These are phyloP conservation scores for Agroathelia rolfsii DNA, from an alignment of 1,284 basidiomycete genomes.

Conservation along the genomic window DNA sequence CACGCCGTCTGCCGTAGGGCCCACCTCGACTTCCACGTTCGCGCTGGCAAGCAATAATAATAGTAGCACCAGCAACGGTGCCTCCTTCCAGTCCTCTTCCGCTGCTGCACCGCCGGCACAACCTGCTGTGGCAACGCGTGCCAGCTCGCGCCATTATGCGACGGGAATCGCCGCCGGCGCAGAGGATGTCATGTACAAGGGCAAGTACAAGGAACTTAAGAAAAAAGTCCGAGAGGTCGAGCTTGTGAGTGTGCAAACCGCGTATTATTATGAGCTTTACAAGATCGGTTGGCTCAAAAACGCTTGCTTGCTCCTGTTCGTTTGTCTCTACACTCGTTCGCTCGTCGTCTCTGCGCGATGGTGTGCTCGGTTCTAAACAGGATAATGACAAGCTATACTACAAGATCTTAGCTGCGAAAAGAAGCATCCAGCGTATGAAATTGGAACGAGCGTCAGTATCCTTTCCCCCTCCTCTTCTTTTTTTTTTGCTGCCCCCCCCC, in stretches of 20 bases:
- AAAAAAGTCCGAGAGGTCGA: conserved; percentile 86
- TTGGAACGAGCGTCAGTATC: conserved; percentile 78
- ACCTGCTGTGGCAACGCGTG: background rate
- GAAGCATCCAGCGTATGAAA: conserved; percentile 81
- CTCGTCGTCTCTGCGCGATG: conserved; percentile 1
- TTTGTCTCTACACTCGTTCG: conserved; percentile 9
- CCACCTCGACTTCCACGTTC: no score
- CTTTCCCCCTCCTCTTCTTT: conserved; percentile 14
- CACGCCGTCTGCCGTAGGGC: no score
- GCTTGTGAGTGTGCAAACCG: conserved; percentile 59
- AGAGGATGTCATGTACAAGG: conserved; percentile 82
- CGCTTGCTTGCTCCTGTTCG: conserved; percentile 13
- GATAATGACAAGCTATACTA: conserved; percentile 83
- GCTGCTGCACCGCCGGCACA: no score
- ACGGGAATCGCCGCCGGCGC: conserved; percentile 67
- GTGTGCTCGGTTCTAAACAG: conserved; percentile 25
- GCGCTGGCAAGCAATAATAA: no score
- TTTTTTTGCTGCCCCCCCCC: conserved; percentile 11
- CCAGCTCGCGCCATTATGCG: conserved; percentile 20
- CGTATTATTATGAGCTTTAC: conserved; percentile 5
- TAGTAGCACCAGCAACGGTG: no score
- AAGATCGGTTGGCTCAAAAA: conserved; percentile 4
- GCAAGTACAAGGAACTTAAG: conserved; percentile 86
- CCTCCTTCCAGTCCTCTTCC: no score
- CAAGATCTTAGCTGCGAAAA: conserved; percentile 74